These are phyloP conservation scores for Musa troglodytarum DNA, from an alignment of 176 grass and related monocot genomes.

Conservation along the genomic window DNA sequence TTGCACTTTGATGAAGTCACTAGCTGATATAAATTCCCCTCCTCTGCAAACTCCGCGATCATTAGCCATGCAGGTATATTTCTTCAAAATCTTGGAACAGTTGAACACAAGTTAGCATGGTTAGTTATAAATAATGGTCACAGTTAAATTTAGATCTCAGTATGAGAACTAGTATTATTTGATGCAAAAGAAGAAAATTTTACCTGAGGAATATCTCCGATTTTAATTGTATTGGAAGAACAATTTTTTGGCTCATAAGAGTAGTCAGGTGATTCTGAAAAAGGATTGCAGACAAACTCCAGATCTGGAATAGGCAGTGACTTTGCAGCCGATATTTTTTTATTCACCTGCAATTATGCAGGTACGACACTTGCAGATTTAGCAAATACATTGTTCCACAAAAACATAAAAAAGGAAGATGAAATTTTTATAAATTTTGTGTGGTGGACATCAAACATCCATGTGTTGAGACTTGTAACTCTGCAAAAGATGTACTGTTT, in stretches of 20 bases:
- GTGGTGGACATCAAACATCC: too few relatives aligned
- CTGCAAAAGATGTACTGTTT: too few relatives aligned
- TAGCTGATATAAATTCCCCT: constrained; percentile 47
- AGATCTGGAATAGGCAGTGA: constrained; percentile 42
- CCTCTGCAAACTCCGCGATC: constrained; percentile 34
- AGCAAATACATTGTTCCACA: not conserved
- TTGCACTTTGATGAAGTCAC: constrained; percentile 67
- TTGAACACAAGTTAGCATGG: not conserved
- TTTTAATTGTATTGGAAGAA: constrained; percentile 48
- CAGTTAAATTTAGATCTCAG: not conserved
- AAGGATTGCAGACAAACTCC: constrained; percentile 88
- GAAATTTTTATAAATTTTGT: not conserved
- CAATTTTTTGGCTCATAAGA: constrained; percentile 69
- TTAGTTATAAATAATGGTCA: not conserved
- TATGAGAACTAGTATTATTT: not conserved
- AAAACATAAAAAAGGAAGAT: too few relatives aligned
- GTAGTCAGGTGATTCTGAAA: constrained; percentile 64
- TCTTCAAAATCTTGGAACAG: constrained; percentile 51
- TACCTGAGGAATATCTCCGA: constrained; percentile 88
- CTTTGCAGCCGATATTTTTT: constrained; percentile 60
- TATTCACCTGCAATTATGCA: constrained; percentile 46
- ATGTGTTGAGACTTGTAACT: too few relatives aligned
- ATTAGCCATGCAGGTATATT: constrained; percentile 57
- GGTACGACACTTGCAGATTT: not conserved
- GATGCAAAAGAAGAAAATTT: not conserved